These are phyloP conservation scores for Punica granatum DNA, from an alignment of 345 rosid species.

Conservation along the genomic window DNA sequence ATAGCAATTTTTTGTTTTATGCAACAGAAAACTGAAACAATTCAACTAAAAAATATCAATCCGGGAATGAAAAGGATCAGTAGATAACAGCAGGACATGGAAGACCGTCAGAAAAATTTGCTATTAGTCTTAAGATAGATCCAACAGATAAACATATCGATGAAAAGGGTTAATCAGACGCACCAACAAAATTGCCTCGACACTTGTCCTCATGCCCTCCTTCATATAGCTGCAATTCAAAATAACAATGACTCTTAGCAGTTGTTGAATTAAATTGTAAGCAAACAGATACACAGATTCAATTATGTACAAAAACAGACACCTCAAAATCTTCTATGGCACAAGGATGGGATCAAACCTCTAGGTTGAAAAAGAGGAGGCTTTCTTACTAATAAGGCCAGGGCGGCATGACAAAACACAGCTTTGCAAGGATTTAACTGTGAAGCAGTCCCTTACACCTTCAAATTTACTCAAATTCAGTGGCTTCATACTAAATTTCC, in stretches of 20 bases:
- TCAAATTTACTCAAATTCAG: neutral
- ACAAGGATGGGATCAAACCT: neutral
- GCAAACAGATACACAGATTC: neutral
- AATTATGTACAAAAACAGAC: neutral
- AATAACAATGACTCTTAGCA: neutral
- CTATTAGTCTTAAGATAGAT: neutral
- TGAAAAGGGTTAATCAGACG: conserved; percentile 8
- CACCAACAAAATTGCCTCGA: conserved; percentile 93
- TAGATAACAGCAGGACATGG: neutral
- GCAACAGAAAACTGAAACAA: neutral
- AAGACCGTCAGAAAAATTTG: neutral
- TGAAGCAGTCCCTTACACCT: too few species aligned
- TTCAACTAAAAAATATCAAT: neutral
- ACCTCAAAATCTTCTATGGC: neutral
- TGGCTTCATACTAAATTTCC: neutral
- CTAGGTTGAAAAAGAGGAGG: neutral
- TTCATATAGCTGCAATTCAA: conserved; percentile 66
- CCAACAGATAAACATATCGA: neutral
- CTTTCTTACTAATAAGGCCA: neutral
- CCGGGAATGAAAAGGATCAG: neutral
- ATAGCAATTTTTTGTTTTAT: neutral
- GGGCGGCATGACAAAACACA: neutral
- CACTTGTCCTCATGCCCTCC: conserved; percentile 97
- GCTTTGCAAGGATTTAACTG: neutral
- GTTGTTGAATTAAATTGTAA: neutral